phyloP scores from a whole-genome alignment of 75 land plant species.

The Cryptomeria japonica region DNA sequence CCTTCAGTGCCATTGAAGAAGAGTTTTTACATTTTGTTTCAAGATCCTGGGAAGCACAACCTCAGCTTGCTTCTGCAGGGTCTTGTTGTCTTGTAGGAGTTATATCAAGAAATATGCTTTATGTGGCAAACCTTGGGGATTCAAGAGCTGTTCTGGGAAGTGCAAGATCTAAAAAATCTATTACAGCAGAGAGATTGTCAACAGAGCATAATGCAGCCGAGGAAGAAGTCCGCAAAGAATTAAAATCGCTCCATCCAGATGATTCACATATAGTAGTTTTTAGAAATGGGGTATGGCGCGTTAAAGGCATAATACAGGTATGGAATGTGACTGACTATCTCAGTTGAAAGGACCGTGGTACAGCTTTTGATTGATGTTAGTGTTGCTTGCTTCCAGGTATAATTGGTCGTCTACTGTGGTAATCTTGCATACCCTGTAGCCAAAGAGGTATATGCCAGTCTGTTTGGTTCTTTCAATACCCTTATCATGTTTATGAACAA shows the following conservation, averaged over 20 bases:
- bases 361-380: conserved; percentile 11
- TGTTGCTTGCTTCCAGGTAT: conserved; percentile 15
- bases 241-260: conserved; percentile 71
- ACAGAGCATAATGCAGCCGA: conserved; percentile 72
- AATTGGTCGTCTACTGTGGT: conserved; percentile 16
- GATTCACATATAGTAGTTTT: conserved; percentile 69
- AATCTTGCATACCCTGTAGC: conserved; percentile 13
- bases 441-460: conserved; percentile 14
- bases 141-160: conserved; percentile 39
- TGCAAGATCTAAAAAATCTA: conserved; percentile 1
- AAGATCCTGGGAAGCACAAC: conserved; percentile 13
- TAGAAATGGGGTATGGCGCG: conserved; percentile 73
- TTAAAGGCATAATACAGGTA: conserved; percentile 88
- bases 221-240: conserved; percentile 68
- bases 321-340: conserved; percentile 16
- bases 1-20: conserved; percentile 5
- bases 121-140: conserved; percentile 44
- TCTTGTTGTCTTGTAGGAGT: conserved; percentile 44
- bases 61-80: conserved; percentile 31
- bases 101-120: conserved; percentile 24
- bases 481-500: background rate
- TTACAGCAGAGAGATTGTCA: conserved; percentile 53
- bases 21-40: conserved; percentile 8
- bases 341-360: conserved; percentile 11
- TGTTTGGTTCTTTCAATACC: conserved; percentile 14